Evolutionary conservation across 148 eudicot species (phyloP).

Genomic region (Silene uniflora): DNA sequence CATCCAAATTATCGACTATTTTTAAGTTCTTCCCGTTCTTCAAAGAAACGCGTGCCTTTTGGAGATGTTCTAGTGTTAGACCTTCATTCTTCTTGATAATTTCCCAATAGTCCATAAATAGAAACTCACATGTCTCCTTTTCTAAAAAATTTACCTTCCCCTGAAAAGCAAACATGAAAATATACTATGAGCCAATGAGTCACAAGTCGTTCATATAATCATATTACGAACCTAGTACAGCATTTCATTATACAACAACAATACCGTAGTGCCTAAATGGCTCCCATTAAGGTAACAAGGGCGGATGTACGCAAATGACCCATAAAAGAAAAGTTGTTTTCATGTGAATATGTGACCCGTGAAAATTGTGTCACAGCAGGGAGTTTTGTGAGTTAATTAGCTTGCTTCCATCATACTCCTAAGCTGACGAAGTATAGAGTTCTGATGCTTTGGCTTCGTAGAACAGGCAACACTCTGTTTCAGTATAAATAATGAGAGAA

Average conservation of each 20-base stretch:
- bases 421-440: background rate
- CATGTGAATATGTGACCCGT: background rate
- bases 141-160: slow-evolving; percentile 25
- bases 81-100: slow-evolving; percentile 55
- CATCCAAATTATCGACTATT: slow-evolving; percentile 22
- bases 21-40: slow-evolving; percentile 25
- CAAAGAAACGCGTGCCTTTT: slow-evolving; percentile 21
- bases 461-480: background rate
- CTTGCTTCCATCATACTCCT: background rate
- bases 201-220: background rate
- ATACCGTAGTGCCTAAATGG: background rate
- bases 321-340: background rate
- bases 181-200: background rate
- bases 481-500: background rate
- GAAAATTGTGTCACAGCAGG: background rate
- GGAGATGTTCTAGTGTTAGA: slow-evolving; percentile 31
- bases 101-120: slow-evolving; percentile 47
- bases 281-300: background rate
- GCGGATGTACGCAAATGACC: background rate
- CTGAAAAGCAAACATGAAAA: slow-evolving; percentile 17
- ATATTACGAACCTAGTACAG: background rate
- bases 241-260: background rate
- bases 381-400: background rate
- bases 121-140: slow-evolving; percentile 26
- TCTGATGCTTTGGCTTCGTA: background rate